phyloP scores from a whole-genome alignment of 257 asterid genomes.

The Lithospermum erythrorhizon region DNA sequence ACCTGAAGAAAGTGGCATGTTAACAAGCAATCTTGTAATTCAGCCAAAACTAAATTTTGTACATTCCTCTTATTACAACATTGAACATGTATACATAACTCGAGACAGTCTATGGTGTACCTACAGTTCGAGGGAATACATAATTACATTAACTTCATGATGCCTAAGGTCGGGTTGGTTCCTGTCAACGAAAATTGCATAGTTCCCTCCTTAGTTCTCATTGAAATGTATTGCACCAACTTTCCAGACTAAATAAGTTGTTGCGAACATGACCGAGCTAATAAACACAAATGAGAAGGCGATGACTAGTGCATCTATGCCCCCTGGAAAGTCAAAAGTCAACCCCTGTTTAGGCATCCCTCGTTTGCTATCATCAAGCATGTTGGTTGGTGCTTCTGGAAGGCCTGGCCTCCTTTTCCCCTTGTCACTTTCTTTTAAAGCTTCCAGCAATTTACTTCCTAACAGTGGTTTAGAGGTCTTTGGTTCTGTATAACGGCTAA shows the following conservation, averaged over 20 bases:
- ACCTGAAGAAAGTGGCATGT: no score
- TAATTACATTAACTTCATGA: background rate
- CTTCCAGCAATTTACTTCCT: constrained; percentile 62
- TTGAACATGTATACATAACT: background rate
- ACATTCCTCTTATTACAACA: background rate
- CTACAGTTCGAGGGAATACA: no score
- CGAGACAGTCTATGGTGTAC: background rate
- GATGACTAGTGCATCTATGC: constrained; percentile 51
- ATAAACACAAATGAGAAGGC: constrained; percentile 59
- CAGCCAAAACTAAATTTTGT: background rate
- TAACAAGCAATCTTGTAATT: background rate
- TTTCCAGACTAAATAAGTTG: constrained; percentile 84
- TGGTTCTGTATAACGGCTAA: constrained; percentile 71
- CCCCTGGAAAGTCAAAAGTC: constrained; percentile 56
- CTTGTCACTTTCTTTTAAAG: constrained; percentile 61
- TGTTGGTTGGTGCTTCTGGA: constrained; percentile 71
- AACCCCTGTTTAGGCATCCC: constrained; percentile 70
- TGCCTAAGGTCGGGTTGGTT: background rate
- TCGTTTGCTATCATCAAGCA: constrained; percentile 72
- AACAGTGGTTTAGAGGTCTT: constrained; percentile 52
- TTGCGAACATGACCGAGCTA: constrained; percentile 78
- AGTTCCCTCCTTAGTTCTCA: constrained; percentile 30
- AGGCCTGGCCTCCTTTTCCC: constrained; percentile 73
- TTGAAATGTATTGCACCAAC: constrained; percentile 91
- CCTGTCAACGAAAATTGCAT: no score